Base-by-base conservation (phyloP, 2,329 filamentous ascomycete genomes). In the Lachnellula hyalina region DNA sequence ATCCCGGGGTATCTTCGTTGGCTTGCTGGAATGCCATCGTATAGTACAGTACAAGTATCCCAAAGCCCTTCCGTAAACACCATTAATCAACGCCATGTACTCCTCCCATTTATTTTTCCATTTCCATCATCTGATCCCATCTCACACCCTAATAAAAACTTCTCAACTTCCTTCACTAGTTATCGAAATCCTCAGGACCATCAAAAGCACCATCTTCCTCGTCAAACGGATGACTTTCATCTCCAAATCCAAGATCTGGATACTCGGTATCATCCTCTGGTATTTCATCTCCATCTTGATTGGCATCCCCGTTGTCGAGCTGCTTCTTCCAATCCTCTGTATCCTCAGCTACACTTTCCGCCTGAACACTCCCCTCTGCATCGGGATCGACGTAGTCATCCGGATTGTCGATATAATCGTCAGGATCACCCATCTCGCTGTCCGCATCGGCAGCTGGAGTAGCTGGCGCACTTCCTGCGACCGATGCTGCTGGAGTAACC, bases 121-220 rank as follows among this genome's bases (percentile, higher is more conserved):
- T 21, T 21, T 21, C 23, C 23, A 32, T 11, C 9, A 32, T 32
- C 28, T 32, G 28, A 2, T 11, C 28, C 28, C 8, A 32, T 25
- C 23, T 6, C 23, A 32, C 28, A 2, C 28, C 28, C 28, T 3
- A 32, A 32, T 32, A 32, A 11, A 9, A 11, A 8, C 8, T 2
- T 32, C 28, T 32, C 9, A 32, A 32, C 8, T 32, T 11, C 28
- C 28, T 32, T 32, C 28, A 17, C 8, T 50, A n/a, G 17, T 50
- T 9, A 23, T 50, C 35, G 17, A 36, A 34, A 28, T 51, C 38
- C 38, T 51, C 49, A 7, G 49, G 49, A 11, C 49, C 49, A 19
- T 44, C 38, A 34, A 51, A 51, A 15, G 36, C 49, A 34, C 49
- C 49, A 44, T 17, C 32, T 15, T 47, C 50, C 14, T 46, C 50